A percentile compares a stretch with the other conserved stretches of the same genome.
These are phyloP conservation scores for Penicillium cinerascens DNA, from an alignment of 495 filamentous ascomycete genomes.

Conservation along the genomic window DNA sequence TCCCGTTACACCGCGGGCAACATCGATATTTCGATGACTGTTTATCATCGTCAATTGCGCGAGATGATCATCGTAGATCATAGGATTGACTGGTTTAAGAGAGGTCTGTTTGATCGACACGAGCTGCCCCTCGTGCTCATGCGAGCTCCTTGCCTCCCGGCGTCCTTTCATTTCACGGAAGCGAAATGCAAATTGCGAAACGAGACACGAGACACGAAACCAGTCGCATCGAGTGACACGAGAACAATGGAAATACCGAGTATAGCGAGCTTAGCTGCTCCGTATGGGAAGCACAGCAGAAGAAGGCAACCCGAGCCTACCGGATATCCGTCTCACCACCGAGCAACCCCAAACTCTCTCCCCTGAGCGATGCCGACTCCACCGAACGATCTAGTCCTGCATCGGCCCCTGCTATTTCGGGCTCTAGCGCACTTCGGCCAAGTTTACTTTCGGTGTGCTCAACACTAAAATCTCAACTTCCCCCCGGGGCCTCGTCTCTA, in stretches of 20 bases:
- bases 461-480: constrained; percentile 10
- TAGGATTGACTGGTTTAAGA: no score
- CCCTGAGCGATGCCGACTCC: constrained; percentile 3
- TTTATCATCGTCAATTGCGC: not conserved
- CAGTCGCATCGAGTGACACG: no score
- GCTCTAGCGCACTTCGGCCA: constrained; percentile 7
- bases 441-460: not conserved
- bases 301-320: no score
- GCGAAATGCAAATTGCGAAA: no score
- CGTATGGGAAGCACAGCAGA: no score
- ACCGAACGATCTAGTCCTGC: constrained; percentile 31
- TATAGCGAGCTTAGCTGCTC: no score
- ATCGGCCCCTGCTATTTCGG: constrained; percentile 7
- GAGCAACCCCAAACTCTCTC: not conserved
- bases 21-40: not conserved
- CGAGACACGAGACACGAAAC: not conserved
- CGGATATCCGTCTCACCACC: not conserved
- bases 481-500: constrained; percentile 15
- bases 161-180: not conserved
- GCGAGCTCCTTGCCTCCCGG: not conserved
- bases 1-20: not conserved
- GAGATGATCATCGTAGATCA: no score
- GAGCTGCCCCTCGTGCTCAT: no score
- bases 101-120: no score
- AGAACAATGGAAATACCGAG: no score